Conservation (phyloP, 129 eudicot species). For the Saussurea involucrata region DNA sequence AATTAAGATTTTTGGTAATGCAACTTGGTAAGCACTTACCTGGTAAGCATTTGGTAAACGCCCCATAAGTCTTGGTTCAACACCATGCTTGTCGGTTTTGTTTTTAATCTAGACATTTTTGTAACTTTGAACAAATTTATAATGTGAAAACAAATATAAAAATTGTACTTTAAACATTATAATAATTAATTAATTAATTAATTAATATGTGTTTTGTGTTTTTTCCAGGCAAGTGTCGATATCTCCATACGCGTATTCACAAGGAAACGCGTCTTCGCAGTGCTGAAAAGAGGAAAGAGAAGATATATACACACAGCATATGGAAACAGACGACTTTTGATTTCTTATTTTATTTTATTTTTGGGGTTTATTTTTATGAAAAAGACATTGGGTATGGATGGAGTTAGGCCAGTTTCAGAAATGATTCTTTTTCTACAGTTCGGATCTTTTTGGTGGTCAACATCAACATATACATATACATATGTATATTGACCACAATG, state of each 20-base stretch:
- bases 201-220: background rate
- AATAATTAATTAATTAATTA: no score
- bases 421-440: background rate
- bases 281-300: constrained; percentile 4
- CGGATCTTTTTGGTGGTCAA: background rate
- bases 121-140: background rate
- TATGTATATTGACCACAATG: background rate
- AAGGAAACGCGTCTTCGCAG: constrained; percentile 21
- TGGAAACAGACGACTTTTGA: constrained; percentile 3
- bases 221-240: constrained; percentile 26
- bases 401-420: constrained; percentile 21
- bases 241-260: constrained; percentile 35
- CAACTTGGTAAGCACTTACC: no score
- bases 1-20: no score
- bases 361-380: background rate
- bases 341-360: background rate
- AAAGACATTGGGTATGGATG: constrained; percentile 6
- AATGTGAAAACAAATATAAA: background rate
- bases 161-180: background rate
- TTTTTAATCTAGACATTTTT: background rate
- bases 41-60: no score
- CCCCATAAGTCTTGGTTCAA: background rate
- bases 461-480: no score
- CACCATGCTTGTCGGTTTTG: no score
- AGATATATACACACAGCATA: background rate